These are phyloP conservation scores for Zhuliangozyma parablackwelliae DNA, from an alignment of 1,139 yeast species.

Conservation along the genomic window DNA sequence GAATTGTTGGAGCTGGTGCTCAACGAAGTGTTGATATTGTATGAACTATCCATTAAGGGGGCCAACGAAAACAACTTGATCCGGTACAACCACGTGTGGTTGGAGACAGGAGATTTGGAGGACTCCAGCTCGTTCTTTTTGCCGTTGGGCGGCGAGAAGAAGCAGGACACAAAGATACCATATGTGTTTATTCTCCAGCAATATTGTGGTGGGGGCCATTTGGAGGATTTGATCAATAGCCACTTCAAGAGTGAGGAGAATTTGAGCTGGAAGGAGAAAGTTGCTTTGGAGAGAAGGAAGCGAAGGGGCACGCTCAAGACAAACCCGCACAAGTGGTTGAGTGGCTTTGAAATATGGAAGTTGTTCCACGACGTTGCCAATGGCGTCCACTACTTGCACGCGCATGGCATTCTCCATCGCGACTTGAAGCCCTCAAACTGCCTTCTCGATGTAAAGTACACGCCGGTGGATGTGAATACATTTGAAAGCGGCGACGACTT, in stretches of 20 bases:
- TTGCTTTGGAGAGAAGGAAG: slow-evolving; percentile 20
- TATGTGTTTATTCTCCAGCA: slow-evolving; percentile 83
- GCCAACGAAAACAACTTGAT: slow-evolving; percentile 58
- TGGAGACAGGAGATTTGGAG: slow-evolving; percentile 64
- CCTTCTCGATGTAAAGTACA: slow-evolving; percentile 44
- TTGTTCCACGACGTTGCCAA: slow-evolving; percentile 63
- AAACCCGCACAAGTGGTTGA: slow-evolving; percentile 20
- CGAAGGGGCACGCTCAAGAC: slow-evolving; percentile 10
- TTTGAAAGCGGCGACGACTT: slow-evolving; percentile 13
- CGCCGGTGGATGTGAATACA: no score
- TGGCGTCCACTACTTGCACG: slow-evolving; percentile 72
- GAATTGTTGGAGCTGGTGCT: slow-evolving; percentile 65
- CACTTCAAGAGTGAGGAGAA: slow-evolving; percentile 20
- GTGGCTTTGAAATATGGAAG: slow-evolving; percentile 45
- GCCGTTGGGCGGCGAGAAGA: slow-evolving; percentile 6
- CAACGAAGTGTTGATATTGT: slow-evolving; percentile 67
- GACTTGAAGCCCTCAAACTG: slow-evolving; percentile 90
- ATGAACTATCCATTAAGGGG: slow-evolving; percentile 40
- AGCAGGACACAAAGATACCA: slow-evolving; percentile 43
- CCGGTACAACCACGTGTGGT: slow-evolving; percentile 88
- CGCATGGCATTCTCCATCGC: slow-evolving; percentile 72
- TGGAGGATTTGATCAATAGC: slow-evolving; percentile 60
- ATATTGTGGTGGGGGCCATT: slow-evolving; percentile 83
- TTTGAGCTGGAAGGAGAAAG: slow-evolving; percentile 24
- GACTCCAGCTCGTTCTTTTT: slow-evolving; percentile 34